Conservation (phyloP, 2,329 filamentous ascomycete species). For the Meredithiella fracta region DNA sequence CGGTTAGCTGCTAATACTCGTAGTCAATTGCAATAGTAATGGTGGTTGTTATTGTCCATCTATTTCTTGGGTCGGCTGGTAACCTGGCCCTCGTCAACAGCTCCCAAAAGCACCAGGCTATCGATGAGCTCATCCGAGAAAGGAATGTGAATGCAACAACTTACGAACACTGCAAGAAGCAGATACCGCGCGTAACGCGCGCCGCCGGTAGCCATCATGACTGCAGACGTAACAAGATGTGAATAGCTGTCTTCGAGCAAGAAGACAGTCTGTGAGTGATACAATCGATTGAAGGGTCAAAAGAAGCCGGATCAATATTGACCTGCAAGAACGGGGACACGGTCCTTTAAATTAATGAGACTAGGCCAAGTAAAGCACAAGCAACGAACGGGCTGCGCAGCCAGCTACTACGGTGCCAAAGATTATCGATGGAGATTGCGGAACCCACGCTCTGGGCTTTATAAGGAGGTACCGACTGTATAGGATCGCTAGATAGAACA, state of each 20-base stretch:
- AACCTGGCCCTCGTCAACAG: no score
- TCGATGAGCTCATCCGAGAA: constrained; percentile 11
- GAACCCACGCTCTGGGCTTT: background rate
- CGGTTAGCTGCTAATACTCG: no score
- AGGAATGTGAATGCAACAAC: constrained; percentile 21
- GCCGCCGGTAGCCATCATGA: constrained; percentile 46
- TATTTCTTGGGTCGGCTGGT: no score
- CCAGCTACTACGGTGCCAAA: background rate
- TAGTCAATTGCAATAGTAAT: no score
- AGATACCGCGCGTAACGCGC: constrained; percentile 63
- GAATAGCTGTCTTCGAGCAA: background rate
- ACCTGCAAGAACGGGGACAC: background rate
- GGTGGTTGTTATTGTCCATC: no score
- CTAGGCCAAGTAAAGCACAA: background rate
- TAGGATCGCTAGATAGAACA: background rate
- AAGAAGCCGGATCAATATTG: constrained; percentile 1
- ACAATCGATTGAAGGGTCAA: background rate
- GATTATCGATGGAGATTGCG: background rate
- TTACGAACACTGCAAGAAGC: constrained; percentile 69
- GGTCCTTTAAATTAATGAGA: constrained; percentile 8
- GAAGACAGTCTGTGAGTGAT: background rate
- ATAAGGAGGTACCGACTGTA: background rate
- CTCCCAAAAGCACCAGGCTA: background rate
- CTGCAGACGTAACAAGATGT: background rate
- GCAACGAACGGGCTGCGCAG: background rate